Evolutionary conservation across 2,329 filamentous ascomycete genomes (phyloP).

Genomic region (Alternaria burnsii): DNA sequence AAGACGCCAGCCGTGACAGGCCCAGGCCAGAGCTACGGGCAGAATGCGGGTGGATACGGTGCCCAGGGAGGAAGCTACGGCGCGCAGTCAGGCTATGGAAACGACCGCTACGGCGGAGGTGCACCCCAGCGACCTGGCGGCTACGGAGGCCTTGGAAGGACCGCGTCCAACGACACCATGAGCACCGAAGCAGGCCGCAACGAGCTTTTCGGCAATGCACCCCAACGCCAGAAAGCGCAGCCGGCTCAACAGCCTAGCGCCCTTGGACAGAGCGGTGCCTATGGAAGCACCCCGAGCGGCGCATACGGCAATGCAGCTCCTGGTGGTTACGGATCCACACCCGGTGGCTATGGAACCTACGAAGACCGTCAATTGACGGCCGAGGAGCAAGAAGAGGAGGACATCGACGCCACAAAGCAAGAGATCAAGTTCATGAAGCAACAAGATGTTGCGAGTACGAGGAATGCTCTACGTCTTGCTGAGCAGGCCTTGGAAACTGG

Average conservation of each 20-base stretch:
- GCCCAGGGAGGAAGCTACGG: constrained; percentile 44
- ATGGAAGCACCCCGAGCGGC: constrained; percentile 30
- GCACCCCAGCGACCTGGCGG: constrained; percentile 46
- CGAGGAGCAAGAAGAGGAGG: constrained; percentile 77
- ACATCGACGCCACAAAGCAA: constrained; percentile 74
- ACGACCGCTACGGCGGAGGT: constrained; percentile 60
- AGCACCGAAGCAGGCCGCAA: constrained; percentile 65
- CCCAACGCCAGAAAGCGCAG: constrained; percentile 58
- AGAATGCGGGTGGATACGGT: constrained; percentile 31
- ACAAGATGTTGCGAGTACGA: constrained; percentile 72
- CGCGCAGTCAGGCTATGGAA: constrained; percentile 52
- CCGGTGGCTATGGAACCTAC: constrained; percentile 59
- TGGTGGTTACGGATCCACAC: constrained; percentile 31
- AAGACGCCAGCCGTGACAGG: constrained; percentile 54
- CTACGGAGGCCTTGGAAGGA: constrained; percentile 49
- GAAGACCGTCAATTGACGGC: constrained; percentile 81
- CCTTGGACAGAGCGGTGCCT: constrained; percentile 28
- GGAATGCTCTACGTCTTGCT: constrained; percentile 69
- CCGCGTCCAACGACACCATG: constrained; percentile 55
- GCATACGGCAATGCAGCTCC: constrained; percentile 31
- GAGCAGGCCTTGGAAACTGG: constrained; percentile 76
- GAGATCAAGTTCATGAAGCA: constrained; percentile 80
- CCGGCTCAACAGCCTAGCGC: constrained; percentile 43
- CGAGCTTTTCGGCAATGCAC: constrained; percentile 69
- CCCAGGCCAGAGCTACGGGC: constrained; percentile 55